These are phyloP conservation scores for Liquidambar formosana DNA, from an alignment of 164 flowering plant species.

Conservation along the genomic window DNA sequence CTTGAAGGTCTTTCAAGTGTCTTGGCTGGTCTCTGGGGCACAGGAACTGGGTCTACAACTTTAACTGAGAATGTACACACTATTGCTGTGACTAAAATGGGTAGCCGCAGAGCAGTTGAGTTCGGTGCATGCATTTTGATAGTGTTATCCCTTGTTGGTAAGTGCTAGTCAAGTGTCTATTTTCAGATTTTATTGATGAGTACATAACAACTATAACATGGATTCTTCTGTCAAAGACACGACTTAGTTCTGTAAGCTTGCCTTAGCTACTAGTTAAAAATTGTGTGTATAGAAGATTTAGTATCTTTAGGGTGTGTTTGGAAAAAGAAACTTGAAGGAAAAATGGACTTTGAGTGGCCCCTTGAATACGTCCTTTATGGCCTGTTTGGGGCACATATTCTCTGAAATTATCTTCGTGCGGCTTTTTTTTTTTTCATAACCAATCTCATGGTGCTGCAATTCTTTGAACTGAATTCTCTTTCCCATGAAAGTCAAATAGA, in stretches of 20 bases:
- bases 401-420: background rate
- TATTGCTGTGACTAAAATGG: slow-evolving; percentile 98
- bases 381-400: background rate
- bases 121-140: slow-evolving; percentile 83
- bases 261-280: background rate
- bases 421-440: background rate
- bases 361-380: background rate
- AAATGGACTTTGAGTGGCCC: no score
- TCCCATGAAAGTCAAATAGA: background rate
- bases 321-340: no score
- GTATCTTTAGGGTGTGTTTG: no score
- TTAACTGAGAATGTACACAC: slow-evolving; percentile 98
- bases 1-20: slow-evolving; percentile 88
- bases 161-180: slow-evolving; percentile 15
- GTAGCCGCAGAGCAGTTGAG: slow-evolving; percentile 94
- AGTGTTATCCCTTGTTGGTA: slow-evolving; percentile 84
- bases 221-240: background rate
- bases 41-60: slow-evolving; percentile 93
- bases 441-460: background rate
- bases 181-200: background rate
- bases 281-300: background rate
- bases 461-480: background rate
- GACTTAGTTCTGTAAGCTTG: background rate
- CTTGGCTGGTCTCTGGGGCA: slow-evolving; percentile 98
- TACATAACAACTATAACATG: background rate